Conservation (phyloP, 345 rosid genomes). For the Euphorbia lathyris region DNA sequence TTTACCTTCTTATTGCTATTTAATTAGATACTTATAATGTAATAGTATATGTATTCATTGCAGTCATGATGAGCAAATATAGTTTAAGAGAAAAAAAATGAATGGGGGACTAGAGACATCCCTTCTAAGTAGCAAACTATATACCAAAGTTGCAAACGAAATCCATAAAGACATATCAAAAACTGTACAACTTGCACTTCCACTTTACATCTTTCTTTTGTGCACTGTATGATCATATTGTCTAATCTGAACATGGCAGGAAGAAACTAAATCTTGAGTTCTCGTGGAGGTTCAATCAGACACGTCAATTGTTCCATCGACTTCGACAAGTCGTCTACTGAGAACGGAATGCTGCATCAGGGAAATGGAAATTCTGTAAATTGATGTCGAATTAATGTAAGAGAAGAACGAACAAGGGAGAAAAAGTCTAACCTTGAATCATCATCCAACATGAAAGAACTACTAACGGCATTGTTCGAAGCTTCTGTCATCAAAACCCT, state of each 20-base stretch:
- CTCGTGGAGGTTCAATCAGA: slow-evolving; percentile 84
- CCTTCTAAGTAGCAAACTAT: slow-evolving; percentile 34
- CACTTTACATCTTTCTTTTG: slow-evolving; percentile 23
- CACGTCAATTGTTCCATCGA: slow-evolving; percentile 89
- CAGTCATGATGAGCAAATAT: no score
- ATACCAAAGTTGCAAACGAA: neutral
- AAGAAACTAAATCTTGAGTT: slow-evolving; percentile 88
- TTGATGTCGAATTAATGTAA: neutral
- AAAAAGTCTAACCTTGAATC: slow-evolving; percentile 69
- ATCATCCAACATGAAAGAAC: slow-evolving; percentile 87
- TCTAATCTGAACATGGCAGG: slow-evolving; percentile 64
- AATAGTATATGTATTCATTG: no score
- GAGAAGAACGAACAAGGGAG: neutral
- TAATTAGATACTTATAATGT: no score
- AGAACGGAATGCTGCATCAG: slow-evolving; percentile 90
- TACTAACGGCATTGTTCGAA: slow-evolving; percentile 91
- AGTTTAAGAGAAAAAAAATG: no score
- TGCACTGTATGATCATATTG: neutral
- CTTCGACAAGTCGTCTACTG: slow-evolving; percentile 92
- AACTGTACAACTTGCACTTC: slow-evolving; percentile 13
- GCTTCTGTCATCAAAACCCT: slow-evolving; percentile 94
- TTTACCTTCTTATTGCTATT: no score
- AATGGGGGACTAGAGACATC: slow-evolving; percentile 21
- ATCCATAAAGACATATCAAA: slow-evolving; percentile 16
- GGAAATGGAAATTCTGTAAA: neutral